These are phyloP conservation scores for Aspergillus japonicus DNA, from an alignment of 2,329 filamentous ascomycete species.

Conservation along the genomic window DNA sequence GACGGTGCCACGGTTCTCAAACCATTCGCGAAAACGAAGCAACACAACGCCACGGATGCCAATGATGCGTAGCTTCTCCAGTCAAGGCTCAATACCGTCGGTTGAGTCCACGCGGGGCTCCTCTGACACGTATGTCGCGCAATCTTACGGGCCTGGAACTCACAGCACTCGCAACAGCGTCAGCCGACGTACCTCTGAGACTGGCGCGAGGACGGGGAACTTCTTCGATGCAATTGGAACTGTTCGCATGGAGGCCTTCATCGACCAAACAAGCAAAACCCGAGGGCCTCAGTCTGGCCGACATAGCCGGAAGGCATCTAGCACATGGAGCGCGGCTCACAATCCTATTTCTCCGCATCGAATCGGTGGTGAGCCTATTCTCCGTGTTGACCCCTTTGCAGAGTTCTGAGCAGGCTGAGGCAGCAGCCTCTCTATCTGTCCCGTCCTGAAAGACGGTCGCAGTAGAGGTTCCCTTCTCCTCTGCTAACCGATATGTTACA, in stretches of 20 bases:
- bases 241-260: slow-evolving; percentile 96
- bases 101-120: slow-evolving; percentile 46
- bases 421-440: not conserved
- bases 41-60: slow-evolving; percentile 75
- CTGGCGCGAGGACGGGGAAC: slow-evolving; percentile 50
- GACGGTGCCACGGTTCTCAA: slow-evolving; percentile 54
- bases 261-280: slow-evolving; percentile 52
- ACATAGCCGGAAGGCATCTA: slow-evolving; percentile 32
- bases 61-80: slow-evolving; percentile 75
- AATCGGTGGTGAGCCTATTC: slow-evolving; percentile 36
- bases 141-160: slow-evolving; percentile 26
- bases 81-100: slow-evolving; percentile 38
- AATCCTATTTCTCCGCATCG: slow-evolving; percentile 38
- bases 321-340: slow-evolving; percentile 33
- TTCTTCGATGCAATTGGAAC: slow-evolving; percentile 90
- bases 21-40: slow-evolving; percentile 80
- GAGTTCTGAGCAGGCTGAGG: slow-evolving; percentile 37
- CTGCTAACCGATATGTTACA: not conserved
- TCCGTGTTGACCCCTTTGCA: slow-evolving; percentile 47
- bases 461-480: not conserved
- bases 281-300: slow-evolving; percentile 18
- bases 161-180: slow-evolving; percentile 42
- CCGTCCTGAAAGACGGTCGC: not conserved
- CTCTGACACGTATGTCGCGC: slow-evolving; percentile 55
- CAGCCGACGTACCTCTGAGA: slow-evolving; percentile 54